Percentiles rank a stretch among this genome's conserved stretches.
These are phyloP conservation scores for Russula earlei DNA, from an alignment of 768 basidiomycete genomes.

Conservation along the genomic window DNA sequence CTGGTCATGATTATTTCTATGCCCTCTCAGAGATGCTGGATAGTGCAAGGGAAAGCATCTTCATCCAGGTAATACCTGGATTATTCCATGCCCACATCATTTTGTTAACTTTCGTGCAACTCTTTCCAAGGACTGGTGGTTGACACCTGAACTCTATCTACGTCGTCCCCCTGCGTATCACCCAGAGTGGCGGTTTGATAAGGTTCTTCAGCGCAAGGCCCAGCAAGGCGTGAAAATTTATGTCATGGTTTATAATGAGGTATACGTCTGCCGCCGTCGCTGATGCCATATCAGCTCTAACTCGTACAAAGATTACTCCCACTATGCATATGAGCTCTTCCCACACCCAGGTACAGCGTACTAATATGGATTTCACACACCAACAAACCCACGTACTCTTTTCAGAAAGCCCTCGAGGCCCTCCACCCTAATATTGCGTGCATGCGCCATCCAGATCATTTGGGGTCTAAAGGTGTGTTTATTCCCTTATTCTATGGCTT, in stretches of 20 bases:
- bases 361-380: neutral
- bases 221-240: slow-evolving; percentile 87
- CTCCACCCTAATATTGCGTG: slow-evolving; percentile 83
- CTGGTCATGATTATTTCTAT: slow-evolving; percentile 97
- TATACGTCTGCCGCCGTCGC: slow-evolving; percentile 19
- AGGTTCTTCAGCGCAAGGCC: slow-evolving; percentile 78
- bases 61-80: slow-evolving; percentile 67
- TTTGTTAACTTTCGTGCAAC: neutral
- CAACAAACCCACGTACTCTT: no score
- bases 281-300: neutral
- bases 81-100: neutral
- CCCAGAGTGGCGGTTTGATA: slow-evolving; percentile 84
- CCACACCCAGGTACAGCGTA: slow-evolving; percentile 60
- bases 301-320: slow-evolving; percentile 56
- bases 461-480: slow-evolving; percentile 57
- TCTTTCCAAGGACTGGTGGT: slow-evolving; percentile 73
- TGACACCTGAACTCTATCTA: slow-evolving; percentile 90
- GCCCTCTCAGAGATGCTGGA: slow-evolving; percentile 88
- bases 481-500: neutral
- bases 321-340: slow-evolving; percentile 85
- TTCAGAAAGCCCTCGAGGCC: slow-evolving; percentile 61
- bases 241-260: slow-evolving; percentile 93
- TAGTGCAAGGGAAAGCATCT: slow-evolving; percentile 71
- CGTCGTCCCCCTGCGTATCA: slow-evolving; percentile 82
- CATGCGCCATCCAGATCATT: slow-evolving; percentile 87